Conservation (phyloP, 257 asterid species). For the Gardenia jasminoides region DNA sequence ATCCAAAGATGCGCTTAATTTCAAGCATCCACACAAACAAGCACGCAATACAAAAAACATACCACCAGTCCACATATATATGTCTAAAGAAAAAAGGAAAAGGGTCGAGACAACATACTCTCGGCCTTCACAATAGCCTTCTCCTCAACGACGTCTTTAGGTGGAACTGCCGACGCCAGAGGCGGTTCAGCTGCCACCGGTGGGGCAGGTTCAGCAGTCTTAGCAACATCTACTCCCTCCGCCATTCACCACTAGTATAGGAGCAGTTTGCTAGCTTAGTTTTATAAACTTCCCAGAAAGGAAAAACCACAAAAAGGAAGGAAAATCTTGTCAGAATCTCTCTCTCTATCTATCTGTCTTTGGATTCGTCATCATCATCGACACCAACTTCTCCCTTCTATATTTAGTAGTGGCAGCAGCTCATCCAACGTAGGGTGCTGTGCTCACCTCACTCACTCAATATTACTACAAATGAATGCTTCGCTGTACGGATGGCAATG, state of each 20-base stretch:
- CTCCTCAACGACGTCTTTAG: slow-evolving; percentile 34
- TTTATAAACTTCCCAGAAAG: not conserved
- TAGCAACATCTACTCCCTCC: slow-evolving; percentile 1
- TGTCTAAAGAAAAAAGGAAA: no score
- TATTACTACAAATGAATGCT: not conserved
- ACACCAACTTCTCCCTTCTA: no score
- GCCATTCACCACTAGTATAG: slow-evolving; percentile 28
- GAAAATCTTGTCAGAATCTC: not conserved
- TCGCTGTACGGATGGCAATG: not conserved
- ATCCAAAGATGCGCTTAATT: no score
- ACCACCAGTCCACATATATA: no score
- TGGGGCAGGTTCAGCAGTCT: slow-evolving; percentile 20
- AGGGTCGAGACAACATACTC: slow-evolving; percentile 14
- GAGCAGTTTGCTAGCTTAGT: not conserved
- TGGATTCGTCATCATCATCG: not conserved
- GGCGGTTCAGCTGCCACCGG: slow-evolving; percentile 39
- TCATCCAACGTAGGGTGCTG: slow-evolving; percentile 9
- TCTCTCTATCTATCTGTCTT: no score
- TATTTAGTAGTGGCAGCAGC: slow-evolving; percentile 21
- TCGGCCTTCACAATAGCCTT: slow-evolving; percentile 18
- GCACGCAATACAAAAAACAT: not conserved
- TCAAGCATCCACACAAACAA: no score
- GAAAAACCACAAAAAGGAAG: not conserved
- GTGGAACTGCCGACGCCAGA: slow-evolving; percentile 33
- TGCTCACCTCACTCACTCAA: slow-evolving; percentile 9